These are phyloP conservation scores for Breynia disticha DNA, from an alignment of 441 rosid species.

Conservation along the genomic window DNA sequence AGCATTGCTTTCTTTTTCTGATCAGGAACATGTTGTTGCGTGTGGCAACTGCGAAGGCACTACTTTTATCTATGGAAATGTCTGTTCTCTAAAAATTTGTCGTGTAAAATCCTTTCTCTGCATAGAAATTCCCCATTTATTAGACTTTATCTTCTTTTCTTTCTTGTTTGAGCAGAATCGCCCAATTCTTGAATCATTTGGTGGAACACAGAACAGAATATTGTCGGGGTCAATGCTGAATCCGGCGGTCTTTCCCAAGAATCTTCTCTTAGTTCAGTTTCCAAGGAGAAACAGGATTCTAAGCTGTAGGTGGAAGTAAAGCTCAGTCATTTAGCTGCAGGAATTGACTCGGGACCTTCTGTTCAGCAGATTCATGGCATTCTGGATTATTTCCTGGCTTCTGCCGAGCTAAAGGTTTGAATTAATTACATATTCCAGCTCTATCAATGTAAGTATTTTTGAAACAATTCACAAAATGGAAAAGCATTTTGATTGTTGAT, in stretches of 20 bases:
- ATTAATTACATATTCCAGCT: not conserved
- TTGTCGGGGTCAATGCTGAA: slow-evolving; percentile 33
- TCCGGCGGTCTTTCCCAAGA: slow-evolving; percentile 45
- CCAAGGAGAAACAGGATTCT: slow-evolving; percentile 43
- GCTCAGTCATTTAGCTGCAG: slow-evolving; percentile 71
- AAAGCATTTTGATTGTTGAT: slow-evolving; percentile 4
- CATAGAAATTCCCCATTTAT: no score
- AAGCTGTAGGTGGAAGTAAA: slow-evolving; percentile 66
- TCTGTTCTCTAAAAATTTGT: no score
- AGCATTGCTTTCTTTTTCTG: no score
- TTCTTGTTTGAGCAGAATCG: slow-evolving; percentile 45
- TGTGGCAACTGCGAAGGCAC: no score
- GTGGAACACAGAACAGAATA: slow-evolving; percentile 62
- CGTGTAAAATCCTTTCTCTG: no score
- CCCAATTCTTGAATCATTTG: slow-evolving; percentile 83
- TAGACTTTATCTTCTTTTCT: not conserved
- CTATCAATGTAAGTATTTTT: no score
- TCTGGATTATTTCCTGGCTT: slow-evolving; percentile 85
- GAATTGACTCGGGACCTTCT: slow-evolving; percentile 52
- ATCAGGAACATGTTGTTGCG: no score
- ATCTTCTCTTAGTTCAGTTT: slow-evolving; percentile 32
- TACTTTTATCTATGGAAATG: no score
- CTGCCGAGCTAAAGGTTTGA: slow-evolving; percentile 79
- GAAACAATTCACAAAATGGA: no score
- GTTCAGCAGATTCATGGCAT: slow-evolving; percentile 90